These are phyloP conservation scores for Lipomyces chichibuensis DNA, from an alignment of 805 yeast genomes.

Conservation along the genomic window DNA sequence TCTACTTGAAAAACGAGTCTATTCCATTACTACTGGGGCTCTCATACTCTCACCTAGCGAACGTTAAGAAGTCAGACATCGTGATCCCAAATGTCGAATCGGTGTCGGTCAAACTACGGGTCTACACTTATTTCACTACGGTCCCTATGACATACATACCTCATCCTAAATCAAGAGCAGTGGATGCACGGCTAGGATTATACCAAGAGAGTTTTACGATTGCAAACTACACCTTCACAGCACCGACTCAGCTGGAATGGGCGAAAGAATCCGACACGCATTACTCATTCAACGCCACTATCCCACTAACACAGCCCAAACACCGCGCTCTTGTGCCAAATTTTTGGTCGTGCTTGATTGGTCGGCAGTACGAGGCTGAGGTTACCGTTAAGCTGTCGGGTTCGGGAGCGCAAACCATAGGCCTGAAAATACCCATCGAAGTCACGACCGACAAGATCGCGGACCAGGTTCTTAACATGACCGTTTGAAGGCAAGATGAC, in stretches of 20 bases:
- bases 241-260: slow-evolving; percentile 7
- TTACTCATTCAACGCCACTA: slow-evolving; percentile 11
- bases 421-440: slow-evolving; percentile 24
- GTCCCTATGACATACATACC: slow-evolving; percentile 23
- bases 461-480: slow-evolving; percentile 12
- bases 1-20: slow-evolving; percentile 1
- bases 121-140: slow-evolving; percentile 18
- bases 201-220: slow-evolving; percentile 17
- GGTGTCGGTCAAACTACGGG: slow-evolving; percentile 18
- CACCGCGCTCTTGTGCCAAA: slow-evolving; percentile 21
- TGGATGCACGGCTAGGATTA: slow-evolving; percentile 22
- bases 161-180: slow-evolving; percentile 18
- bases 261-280: slow-evolving; percentile 10
- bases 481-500: background rate
- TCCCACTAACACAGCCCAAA: slow-evolving; percentile 18
- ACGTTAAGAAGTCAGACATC: background rate
- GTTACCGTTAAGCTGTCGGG: slow-evolving; percentile 20
- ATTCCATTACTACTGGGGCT: slow-evolving; percentile 21
- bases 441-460: slow-evolving; percentile 22
- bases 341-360: slow-evolving; percentile 28
- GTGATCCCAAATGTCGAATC: slow-evolving; percentile 25
- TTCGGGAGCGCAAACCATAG: slow-evolving; percentile 1
- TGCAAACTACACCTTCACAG: slow-evolving; percentile 6
- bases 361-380: slow-evolving; percentile 30
- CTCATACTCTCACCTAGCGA: slow-evolving; percentile 15